Base-by-base conservation (phyloP, 1,139 yeast species). In the Debaryomyces fabryi region DNA sequence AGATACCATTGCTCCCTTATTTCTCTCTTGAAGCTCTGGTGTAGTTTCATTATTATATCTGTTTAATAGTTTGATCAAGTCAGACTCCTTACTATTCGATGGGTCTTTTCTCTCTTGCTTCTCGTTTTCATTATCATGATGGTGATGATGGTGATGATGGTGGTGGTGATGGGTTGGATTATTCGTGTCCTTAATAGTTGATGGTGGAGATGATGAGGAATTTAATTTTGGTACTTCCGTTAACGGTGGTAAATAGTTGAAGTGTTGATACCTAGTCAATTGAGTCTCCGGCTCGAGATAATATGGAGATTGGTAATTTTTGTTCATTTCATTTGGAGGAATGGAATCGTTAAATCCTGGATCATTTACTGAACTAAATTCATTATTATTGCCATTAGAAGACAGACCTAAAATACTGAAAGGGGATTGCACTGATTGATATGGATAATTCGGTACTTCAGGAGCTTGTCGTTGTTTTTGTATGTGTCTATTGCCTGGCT, bases 181-280 rank as follows among this genome's bases (percentile, higher is more conserved):
- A 10, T 39, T 23, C 20, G 30, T 18, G 4, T 23, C 43, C 15
- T 40, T 40, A 2, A 16, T 13, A 13, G 25, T 40, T 20, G 36
- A 29, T 20, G 64, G 64, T 0, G 77, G 72, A 20, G 80, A 69
- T 9, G 78, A 64, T 0, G 88, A 82, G 1, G 88, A 83, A 20
- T 76, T 83, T 41, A 86, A 68, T 57, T 82, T 85, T 0, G 91
- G 92, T n/a, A 81, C 83, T 59, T 83, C 86, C 0, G 85, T 81
- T 53, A 85, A 71, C 2, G 91, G 86, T 9, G 91, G 88, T 33
- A 86, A 66, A 58, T 84, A 85, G 60, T 85, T 86, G 69, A 86
- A 86, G 67, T 86, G 93, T 46, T 84, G 84, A 55, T 74, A 81
- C 55, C 92, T 69, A 42, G 79, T 74, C 8, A 83, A 67, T 47